Evolutionary conservation across 305 asterid genomes (phyloP).

Genomic region (Solanum hybrid): DNA sequence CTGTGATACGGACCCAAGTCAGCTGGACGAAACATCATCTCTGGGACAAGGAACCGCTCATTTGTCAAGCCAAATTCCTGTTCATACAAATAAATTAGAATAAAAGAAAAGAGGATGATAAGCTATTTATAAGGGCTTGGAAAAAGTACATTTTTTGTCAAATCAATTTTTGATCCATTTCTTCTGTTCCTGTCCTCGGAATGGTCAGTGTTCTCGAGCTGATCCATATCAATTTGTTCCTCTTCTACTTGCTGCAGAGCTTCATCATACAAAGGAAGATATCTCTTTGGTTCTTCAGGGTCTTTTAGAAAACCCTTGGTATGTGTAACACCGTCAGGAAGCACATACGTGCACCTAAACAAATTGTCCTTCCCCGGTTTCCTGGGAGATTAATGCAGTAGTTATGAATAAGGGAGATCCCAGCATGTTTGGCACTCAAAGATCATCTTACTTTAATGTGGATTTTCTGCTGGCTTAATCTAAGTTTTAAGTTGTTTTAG

Average conservation of each 20-base stretch:
- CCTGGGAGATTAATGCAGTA: slow-evolving; percentile 32
- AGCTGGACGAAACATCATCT: slow-evolving; percentile 95
- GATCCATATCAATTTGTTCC: slow-evolving; percentile 24
- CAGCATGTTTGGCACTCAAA: not conserved
- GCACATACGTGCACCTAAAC: slow-evolving; percentile 73
- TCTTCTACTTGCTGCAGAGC: slow-evolving; percentile 15
- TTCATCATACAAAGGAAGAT: slow-evolving; percentile 34
- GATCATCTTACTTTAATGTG: not conserved
- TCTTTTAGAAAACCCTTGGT: slow-evolving; percentile 78
- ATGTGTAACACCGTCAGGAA: slow-evolving; percentile 79
- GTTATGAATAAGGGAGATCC: not conserved
- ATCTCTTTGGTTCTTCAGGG: slow-evolving; percentile 58
- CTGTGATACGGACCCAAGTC: slow-evolving; percentile 62
- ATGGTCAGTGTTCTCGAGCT: slow-evolving; percentile 23
- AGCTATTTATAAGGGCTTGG: slow-evolving; percentile 1
- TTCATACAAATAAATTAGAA: slow-evolving; percentile 10
- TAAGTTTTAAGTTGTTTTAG: not conserved
- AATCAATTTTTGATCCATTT: slow-evolving; percentile 31
- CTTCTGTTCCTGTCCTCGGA: slow-evolving; percentile 33
- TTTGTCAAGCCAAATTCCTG: slow-evolving; percentile 89
- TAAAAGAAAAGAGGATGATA: not conserved
- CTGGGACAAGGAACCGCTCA: slow-evolving; percentile 94
- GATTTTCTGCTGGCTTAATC: not conserved
- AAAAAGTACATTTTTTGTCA: slow-evolving; percentile 51
- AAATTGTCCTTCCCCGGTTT: slow-evolving; percentile 57